Evolutionary conservation across 1,139 yeast species (phyloP).

Genomic region (Debaryomyces robertsiae): DNA sequence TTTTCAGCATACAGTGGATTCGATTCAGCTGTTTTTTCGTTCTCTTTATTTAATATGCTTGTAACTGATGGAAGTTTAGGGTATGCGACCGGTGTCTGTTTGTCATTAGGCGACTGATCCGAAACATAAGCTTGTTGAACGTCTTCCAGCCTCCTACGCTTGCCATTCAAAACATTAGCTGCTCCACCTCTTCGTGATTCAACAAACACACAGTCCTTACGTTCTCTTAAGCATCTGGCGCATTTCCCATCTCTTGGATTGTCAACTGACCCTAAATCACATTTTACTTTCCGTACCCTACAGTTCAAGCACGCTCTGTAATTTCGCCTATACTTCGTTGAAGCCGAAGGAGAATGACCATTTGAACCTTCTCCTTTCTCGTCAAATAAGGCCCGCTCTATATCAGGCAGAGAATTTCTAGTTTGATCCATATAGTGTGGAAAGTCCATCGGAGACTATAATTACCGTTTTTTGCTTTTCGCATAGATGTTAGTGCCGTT

Average conservation of each 20-base stretch:
- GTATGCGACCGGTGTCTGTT: not conserved
- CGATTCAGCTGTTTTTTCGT: not conserved
- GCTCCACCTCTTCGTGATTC: slow-evolving; percentile 63
- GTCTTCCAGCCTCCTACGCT: slow-evolving; percentile 20
- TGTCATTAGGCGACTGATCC: not conserved
- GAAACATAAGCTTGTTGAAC: slow-evolving; percentile 1
- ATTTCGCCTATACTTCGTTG: slow-evolving; percentile 54
- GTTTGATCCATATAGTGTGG: slow-evolving; percentile 1
- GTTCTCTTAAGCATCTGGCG: slow-evolving; percentile 77
- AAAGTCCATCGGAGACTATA: too few relatives aligned
- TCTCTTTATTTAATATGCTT: slow-evolving; percentile 5
- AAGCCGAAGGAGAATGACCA: slow-evolving; percentile 5
- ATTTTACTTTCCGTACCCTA: slow-evolving; percentile 77
- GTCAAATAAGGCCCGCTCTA: not conserved
- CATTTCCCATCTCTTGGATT: slow-evolving; percentile 83
- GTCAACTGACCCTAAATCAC: slow-evolving; percentile 79
- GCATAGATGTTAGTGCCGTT: not conserved
- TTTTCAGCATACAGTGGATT: not conserved
- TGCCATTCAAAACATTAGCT: slow-evolving; percentile 47
- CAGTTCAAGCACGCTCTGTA: slow-evolving; percentile 86
- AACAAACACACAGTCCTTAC: slow-evolving; percentile 78
- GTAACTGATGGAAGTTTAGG: slow-evolving; percentile 6
- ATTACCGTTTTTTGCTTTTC: not conserved
- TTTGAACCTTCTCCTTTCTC: not conserved
- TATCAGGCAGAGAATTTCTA: slow-evolving; percentile 1